Evolutionary conservation across 2,329 filamentous ascomycete genomes (phyloP).

Genomic region (Aspergillus phoenicis): DNA sequence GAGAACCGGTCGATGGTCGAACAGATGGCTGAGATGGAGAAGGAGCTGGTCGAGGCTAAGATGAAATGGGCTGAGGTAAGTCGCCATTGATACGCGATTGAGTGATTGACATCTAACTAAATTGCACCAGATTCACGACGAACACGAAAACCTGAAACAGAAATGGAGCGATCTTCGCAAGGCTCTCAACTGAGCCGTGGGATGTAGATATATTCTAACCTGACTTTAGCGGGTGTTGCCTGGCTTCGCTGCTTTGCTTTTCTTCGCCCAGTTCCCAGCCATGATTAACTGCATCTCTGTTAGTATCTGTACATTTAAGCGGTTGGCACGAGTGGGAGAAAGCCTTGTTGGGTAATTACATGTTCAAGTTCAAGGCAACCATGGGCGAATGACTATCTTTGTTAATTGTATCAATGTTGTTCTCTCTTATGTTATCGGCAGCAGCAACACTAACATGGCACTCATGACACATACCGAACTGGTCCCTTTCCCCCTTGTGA

Average conservation of each 20-base stretch:
- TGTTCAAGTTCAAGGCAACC: conserved; percentile 5
- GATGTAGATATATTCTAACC: conserved; percentile 9
- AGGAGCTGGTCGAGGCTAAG: conserved; percentile 88
- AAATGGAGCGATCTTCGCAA: conserved; percentile 75
- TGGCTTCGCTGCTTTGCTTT: conserved; percentile 9
- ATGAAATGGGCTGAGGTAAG: conserved; percentile 93
- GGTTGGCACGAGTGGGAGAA: conserved; percentile 5
- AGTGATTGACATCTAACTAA: conserved; percentile 12
- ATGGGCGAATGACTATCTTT: conserved; percentile 16
- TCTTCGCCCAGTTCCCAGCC: neutral
- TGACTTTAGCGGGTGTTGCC: conserved; percentile 3
- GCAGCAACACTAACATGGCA: too few species aligned
- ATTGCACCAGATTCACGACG: conserved; percentile 63
- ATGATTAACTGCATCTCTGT: neutral
- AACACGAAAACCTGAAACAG: conserved; percentile 71
- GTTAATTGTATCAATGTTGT: conserved; percentile 23
- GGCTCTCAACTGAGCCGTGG: conserved; percentile 49
- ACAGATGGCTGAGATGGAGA: conserved; percentile 87
- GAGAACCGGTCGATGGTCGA: conserved; percentile 88
- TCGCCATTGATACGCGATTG: neutral
- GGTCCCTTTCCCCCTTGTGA: too few species aligned
- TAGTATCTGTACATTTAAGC: conserved; percentile 20
- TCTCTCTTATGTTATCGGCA: conserved; percentile 11
- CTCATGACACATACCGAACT: too few species aligned
- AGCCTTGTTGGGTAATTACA: conserved; percentile 15